These are phyloP conservation scores for Peniophora sp. DNA, from an alignment of 1,284 basidiomycete genomes.

Conservation along the genomic window DNA sequence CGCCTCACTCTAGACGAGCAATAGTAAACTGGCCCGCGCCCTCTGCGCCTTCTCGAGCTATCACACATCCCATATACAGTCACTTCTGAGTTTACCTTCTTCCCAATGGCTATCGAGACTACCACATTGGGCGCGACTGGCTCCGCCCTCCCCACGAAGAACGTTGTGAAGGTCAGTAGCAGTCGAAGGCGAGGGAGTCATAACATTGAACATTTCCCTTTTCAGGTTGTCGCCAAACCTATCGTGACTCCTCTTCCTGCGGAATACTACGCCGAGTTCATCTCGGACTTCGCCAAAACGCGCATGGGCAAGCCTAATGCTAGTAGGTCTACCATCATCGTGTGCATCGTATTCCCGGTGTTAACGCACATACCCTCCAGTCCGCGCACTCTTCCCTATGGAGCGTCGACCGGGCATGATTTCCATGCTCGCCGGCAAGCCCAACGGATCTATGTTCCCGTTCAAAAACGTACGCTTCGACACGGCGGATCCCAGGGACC, in stretches of 20 bases:
- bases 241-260: constrained; percentile 33
- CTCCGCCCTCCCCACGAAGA: too few species aligned
- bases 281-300: constrained; percentile 50
- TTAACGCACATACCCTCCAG: constrained; percentile 11
- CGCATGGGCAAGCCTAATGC: constrained; percentile 42
- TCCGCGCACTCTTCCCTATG: constrained; percentile 58
- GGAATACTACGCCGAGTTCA: constrained; percentile 44
- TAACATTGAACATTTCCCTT: too few species aligned
- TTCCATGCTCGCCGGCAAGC: constrained; percentile 82
- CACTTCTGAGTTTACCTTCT: too few species aligned
- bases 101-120: too few species aligned
- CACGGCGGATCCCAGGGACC: constrained; percentile 35
- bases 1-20: too few species aligned
- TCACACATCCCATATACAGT: too few species aligned
- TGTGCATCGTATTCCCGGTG: background rate
- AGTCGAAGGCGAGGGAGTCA: too few species aligned
- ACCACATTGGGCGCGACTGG: too few species aligned
- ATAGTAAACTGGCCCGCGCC: too few species aligned
- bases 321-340: constrained; percentile 32
- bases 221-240: too few species aligned
- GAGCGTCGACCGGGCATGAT: constrained; percentile 77
- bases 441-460: constrained; percentile 87
- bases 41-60: too few species aligned
- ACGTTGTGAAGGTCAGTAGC: too few species aligned
- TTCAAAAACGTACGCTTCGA: constrained; percentile 69